phyloP scores from a whole-genome alignment of 345 rosid species.

The Melaleuca quinquenervia region DNA sequence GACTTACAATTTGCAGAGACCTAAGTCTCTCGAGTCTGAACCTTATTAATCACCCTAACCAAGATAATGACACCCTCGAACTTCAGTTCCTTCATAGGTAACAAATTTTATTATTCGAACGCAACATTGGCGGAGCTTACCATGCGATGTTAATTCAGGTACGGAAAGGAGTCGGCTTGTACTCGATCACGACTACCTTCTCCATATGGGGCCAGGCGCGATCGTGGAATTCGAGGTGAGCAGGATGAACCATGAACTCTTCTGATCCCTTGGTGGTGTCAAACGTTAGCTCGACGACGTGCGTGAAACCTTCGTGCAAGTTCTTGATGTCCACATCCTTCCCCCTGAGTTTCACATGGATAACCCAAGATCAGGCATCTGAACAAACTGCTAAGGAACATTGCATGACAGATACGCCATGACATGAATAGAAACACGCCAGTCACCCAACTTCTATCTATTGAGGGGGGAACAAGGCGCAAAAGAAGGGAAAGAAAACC shows the following conservation, averaged over 20 bases:
- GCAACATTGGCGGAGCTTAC: not conserved
- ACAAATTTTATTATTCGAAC: not conserved
- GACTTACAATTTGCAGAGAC: not conserved
- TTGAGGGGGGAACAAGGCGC: not conserved
- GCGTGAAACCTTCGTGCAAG: conserved; percentile 78
- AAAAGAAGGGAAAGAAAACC: not conserved
- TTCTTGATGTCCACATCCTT: conserved; percentile 69
- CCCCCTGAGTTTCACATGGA: conserved; percentile 31
- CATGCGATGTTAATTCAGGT: conserved; percentile 3
- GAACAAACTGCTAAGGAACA: not conserved
- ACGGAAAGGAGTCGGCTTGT: conserved; percentile 44
- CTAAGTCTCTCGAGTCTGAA: not conserved
- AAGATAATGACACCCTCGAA: not conserved
- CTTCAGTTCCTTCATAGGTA: not conserved
- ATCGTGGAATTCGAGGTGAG: conserved; percentile 42
- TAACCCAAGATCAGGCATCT: not conserved
- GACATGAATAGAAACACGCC: not conserved
- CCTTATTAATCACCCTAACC: not conserved
- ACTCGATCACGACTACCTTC: conserved; percentile 54
- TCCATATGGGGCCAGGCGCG: conserved; percentile 26
- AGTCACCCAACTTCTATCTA: not conserved
- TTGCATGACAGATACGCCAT: not conserved
- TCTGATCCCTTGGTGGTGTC: conserved; percentile 56
- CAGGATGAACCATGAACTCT: conserved; percentile 59
- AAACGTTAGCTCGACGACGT: conserved; percentile 59